Base-by-base conservation (phyloP, 306 rosid genomes). In the Ochetophila trinervis region DNA sequence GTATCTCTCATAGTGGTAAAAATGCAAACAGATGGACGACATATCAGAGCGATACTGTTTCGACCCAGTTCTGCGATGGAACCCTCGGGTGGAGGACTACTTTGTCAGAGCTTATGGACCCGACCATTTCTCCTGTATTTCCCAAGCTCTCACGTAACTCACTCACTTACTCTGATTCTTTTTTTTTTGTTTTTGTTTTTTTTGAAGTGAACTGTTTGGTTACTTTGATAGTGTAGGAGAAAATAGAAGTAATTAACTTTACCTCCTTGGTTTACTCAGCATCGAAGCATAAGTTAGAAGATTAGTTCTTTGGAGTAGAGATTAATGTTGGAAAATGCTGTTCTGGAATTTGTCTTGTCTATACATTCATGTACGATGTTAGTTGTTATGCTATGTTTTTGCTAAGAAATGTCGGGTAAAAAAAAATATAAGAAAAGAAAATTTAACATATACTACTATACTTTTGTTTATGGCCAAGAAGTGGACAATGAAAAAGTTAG, bases 41-140 rank as follows among this genome's bases (percentile, higher is more conserved):
- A 48, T 47, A 5, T 50, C 91, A 4, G 66, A 82, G 16, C 81
- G 96, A 55, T 87, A 83, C 70, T 68, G 87, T 37, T 89, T 5
- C 80, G 71, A 73, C 12, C 98, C 98, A 8, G 32, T 77, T 23
- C 90, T 89, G 11, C 44, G 61, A 21, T 89, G 97, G 99, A 84
- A 83, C 56, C 73, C 94, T 63, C 81, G 79, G 52, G 75, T 90
- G 27, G 84, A 86, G 14, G 63, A 75, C 40, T 93, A 90, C 80
- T 87, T 93, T 86, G 20, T 65, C 77, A 68, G 70, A 15, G 96
- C 97, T 21, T 90, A 87, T 42, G 97, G 94, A 82, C 67, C 85
- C 55, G 58, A 78, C 20, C 86, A 78, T 44, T 93, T 93, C 80
- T 74, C 94, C 30, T 85, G 83, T 77, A 83, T 93, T 71, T 89